phyloP scores from a whole-genome alignment of 2,329 filamentous ascomycete genomes.

The Verticillium dahliae region DNA sequence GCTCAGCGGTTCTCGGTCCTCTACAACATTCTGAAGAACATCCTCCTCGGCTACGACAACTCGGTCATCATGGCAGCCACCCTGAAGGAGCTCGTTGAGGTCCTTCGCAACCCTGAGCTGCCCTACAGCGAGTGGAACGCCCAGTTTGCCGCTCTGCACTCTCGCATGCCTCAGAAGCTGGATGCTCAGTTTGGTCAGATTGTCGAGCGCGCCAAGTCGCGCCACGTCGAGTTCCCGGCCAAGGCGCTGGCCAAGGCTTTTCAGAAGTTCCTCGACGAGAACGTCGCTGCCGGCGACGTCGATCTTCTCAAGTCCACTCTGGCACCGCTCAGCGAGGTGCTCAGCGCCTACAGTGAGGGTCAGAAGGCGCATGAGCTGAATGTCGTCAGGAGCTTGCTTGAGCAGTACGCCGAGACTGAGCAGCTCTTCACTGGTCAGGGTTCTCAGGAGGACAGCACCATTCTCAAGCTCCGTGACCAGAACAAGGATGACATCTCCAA shows the following conservation, averaged over 20 bases:
- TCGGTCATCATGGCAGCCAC: slow-evolving; percentile 89
- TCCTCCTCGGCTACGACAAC: slow-evolving; percentile 92
- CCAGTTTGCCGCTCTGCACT: slow-evolving; percentile 93
- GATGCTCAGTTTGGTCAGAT: slow-evolving; percentile 76
- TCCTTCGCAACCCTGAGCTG: slow-evolving; percentile 81
- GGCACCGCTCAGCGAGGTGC: slow-evolving; percentile 68
- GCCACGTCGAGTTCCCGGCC: slow-evolving; percentile 83
- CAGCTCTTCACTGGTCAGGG: slow-evolving; percentile 79
- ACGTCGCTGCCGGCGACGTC: slow-evolving; percentile 65
- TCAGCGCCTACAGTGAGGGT: slow-evolving; percentile 77
- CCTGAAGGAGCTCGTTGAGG: slow-evolving; percentile 81
- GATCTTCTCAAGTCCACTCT: slow-evolving; percentile 68
- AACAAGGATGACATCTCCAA: slow-evolving; percentile 86
- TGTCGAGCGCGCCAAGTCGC: slow-evolving; percentile 73
- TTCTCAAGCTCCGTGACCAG: slow-evolving; percentile 89
- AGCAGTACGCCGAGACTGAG: slow-evolving; percentile 79
- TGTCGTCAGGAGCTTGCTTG: slow-evolving; percentile 72
- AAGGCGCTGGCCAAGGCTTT: slow-evolving; percentile 81
- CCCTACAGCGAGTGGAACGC: slow-evolving; percentile 96
- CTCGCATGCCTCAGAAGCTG: slow-evolving; percentile 92
- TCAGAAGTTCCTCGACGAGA: slow-evolving; percentile 82
- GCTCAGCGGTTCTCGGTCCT: slow-evolving; percentile 79
- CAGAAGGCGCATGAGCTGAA: slow-evolving; percentile 85
- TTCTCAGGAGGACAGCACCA: slow-evolving; percentile 84
- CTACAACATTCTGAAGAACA: slow-evolving; percentile 74